A percentile compares a stretch with the other conserved stretches of the same genome.
Conservation (phyloP, 148 eudicot genomes). For the Rhododendron henanense region DNA sequence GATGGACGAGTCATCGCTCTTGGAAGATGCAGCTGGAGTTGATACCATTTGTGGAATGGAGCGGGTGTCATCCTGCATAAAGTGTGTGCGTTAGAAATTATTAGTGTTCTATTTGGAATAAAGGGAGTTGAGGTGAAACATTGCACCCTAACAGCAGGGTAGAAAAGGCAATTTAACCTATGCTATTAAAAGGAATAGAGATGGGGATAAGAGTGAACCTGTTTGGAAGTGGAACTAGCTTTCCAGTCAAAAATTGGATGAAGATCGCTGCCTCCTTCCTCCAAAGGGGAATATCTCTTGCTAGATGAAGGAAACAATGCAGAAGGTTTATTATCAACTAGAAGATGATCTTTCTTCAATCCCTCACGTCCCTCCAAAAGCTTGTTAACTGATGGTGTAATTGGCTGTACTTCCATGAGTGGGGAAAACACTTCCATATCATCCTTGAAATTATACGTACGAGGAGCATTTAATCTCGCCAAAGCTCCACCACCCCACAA, state of each 20-base stretch:
- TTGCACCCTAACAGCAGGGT: neutral
- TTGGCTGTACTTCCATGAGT: slow-evolving; percentile 81
- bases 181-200: neutral
- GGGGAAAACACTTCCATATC: slow-evolving; percentile 98
- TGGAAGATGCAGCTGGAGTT: neutral
- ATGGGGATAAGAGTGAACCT: slow-evolving; percentile 36
- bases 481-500: slow-evolving; percentile 57
- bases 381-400: slow-evolving; percentile 74
- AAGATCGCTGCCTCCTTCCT: slow-evolving; percentile 37
- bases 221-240: slow-evolving; percentile 46
- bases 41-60: neutral
- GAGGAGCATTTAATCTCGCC: slow-evolving; percentile 68
- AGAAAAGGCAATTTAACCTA: neutral
- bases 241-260: slow-evolving; percentile 75
- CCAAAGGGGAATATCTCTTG: slow-evolving; percentile 43
- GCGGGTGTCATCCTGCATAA: slow-evolving; percentile 1
- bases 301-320: slow-evolving; percentile 43
- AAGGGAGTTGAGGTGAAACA: neutral
- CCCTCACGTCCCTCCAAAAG: slow-evolving; percentile 58
- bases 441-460: slow-evolving; percentile 67
- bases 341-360: slow-evolving; percentile 41
- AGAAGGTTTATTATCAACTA: slow-evolving; percentile 54
- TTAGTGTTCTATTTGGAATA: neutral
- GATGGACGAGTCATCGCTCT: neutral
- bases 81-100: neutral